Conservation (phyloP, 257 asterid species). For the Lavandula angustifolia region DNA sequence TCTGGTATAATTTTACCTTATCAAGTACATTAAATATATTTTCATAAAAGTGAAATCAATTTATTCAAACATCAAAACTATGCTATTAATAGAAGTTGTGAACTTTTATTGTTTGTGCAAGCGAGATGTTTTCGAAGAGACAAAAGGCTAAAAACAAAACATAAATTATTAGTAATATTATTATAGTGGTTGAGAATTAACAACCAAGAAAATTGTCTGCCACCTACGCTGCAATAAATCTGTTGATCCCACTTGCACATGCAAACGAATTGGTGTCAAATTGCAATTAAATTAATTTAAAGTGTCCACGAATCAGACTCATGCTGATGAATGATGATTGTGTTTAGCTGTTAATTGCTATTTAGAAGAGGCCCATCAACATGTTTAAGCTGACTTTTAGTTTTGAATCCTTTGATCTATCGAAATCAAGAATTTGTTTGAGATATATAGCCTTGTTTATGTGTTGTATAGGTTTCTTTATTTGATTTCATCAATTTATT, state of each 20-base stretch:
- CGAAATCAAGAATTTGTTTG: neutral
- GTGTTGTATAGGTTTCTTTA: neutral
- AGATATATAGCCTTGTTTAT: too few species aligned
- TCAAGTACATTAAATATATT: too few species aligned
- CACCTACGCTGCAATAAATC: constrained; percentile 1
- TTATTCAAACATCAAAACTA: too few species aligned
- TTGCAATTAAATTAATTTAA: neutral
- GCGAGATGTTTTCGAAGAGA: neutral
- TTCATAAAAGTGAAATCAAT: too few species aligned
- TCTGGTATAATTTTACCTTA: too few species aligned
- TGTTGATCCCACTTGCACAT: constrained; percentile 19
- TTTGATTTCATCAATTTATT: neutral
- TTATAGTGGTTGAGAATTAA: neutral
- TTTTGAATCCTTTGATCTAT: neutral
- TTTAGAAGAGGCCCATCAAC: constrained; percentile 1
- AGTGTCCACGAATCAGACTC: neutral
- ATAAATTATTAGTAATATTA: constrained; percentile 1
- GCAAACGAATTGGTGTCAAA: neutral
- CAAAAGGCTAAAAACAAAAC: neutral
- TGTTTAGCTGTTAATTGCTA: constrained; percentile 6
- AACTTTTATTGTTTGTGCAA: too few species aligned
- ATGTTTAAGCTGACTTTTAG: constrained; percentile 7
- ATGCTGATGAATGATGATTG: constrained; percentile 19
- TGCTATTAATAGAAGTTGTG: too few species aligned
- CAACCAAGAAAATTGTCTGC: constrained; percentile 27